Evolutionary conservation across 1,139 yeast species (phyloP), one percentile per base, ranked within the genome.

Genomic region (Suhomyces yuchorum): DNA sequence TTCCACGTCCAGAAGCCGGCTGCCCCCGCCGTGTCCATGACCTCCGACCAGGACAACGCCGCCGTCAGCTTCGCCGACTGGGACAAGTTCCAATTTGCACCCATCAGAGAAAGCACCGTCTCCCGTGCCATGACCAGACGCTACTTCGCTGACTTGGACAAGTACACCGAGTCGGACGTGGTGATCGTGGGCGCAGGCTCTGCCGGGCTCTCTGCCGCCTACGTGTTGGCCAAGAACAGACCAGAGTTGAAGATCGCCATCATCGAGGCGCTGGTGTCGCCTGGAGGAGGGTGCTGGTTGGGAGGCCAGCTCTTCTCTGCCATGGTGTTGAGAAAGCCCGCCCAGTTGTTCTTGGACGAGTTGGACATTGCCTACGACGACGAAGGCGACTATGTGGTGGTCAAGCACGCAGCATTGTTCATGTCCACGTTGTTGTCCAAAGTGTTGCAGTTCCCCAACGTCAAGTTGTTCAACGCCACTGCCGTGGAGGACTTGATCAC

Each of bases 81-180:
- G 92, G 81, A 84, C 26, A 71, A 75, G 38, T 86, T 86, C 69
- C 71, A 75, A 55, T 86, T 86, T 65, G 79, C 82, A 20, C 91
- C 91, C 51, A 86, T 86, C 58, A 77, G 92, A 52, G 93, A 86
- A 68, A 82, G 90, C 8, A 82, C 87, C 3, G 92, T 86, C 33
- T 84, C 92, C n/a, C 77, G 93, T 52, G 93, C 93, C 34, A 86
- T 87, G 93, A 85, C 92, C 44, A 76, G 73, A 56, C 80, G 93
- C 54, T 87, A 86, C 70, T 86, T 85, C 65, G 78, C 80, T 42
- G 93, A 86, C 61, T 70, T 86, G 60, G 89, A 86, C 69, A 84
- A 81, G 63, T 85, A 80, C 62, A 84, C 91, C 30, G 92, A 86
- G 59, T 79, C 87, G 18, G 93, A 86, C 51, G 80, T 86, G 42